phyloP scores from a whole-genome alignment of 2,329 filamentous ascomycete genomes.

The Colletotrichum gigasporum region DNA sequence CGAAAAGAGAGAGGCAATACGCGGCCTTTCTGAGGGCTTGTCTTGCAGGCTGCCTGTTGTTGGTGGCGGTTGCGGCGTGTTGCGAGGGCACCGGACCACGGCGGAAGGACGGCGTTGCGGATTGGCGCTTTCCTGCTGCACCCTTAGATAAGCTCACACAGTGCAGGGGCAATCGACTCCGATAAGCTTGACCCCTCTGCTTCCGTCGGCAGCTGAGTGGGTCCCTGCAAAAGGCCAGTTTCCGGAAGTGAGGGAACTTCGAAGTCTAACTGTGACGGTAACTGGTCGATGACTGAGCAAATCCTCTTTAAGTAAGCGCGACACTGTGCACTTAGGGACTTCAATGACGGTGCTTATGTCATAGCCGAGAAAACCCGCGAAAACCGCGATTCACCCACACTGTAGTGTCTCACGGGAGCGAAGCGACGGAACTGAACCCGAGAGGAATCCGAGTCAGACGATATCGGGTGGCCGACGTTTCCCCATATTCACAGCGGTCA shows the following conservation, averaged over 20 bases:
- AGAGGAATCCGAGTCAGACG: too few relatives aligned
- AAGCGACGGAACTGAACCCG: too few relatives aligned
- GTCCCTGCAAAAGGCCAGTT: neutral
- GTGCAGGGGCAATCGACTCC: slow-evolving; percentile 12
- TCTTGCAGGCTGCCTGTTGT: neutral
- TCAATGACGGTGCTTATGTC: slow-evolving; percentile 20
- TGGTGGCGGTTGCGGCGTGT: slow-evolving; percentile 18
- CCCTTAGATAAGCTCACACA: slow-evolving; percentile 30
- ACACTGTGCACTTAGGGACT: neutral
- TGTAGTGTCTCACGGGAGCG: too few relatives aligned
- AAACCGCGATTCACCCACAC: neutral
- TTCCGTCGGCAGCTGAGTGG: neutral
- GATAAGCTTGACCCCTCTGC: slow-evolving; percentile 25
- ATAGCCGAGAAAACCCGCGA: neutral
- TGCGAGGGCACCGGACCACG: neutral
- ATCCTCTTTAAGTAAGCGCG: too few relatives aligned
- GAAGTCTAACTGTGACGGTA: too few relatives aligned
- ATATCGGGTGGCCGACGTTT: too few relatives aligned
- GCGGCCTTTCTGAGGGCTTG: neutral
- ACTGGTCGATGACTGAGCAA: neutral
- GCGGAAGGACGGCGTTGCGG: neutral
- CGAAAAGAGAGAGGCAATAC: neutral
- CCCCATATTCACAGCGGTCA: too few relatives aligned
- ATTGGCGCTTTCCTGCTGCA: slow-evolving; percentile 1
- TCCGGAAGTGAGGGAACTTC: slow-evolving; percentile 10